Base-by-base conservation (phyloP, 495 filamentous ascomycete genomes). In the Trichoderma parareesei region DNA sequence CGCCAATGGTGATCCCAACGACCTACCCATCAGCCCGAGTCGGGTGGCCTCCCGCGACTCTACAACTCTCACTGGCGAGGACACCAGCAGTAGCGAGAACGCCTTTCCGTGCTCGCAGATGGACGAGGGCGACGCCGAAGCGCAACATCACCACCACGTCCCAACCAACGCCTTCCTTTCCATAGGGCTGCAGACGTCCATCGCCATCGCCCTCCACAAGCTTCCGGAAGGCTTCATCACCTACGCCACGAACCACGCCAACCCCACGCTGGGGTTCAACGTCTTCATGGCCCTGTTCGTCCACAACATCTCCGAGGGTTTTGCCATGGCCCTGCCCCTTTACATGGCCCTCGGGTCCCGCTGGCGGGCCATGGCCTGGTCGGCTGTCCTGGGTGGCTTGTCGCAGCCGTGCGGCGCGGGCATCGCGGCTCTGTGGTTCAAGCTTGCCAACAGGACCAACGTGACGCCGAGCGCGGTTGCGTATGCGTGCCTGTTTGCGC, bases 181-280 rank as follows among this genome's bases (percentile, higher is more conserved):
- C 57, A 93, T 98, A 64, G 92, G 93, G 14, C 82, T 97, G 5
- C 94, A 98, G 74, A 97, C 93, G 0, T 90, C 89, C 9, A 85
- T 96, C 61, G 95, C 94, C 53, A 98, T 98, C 70, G 91, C 94
- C 9, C 78, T 98, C 1, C 94, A 98, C 78, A 98, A 98, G 73
- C 87, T 97, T 20, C 94, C 95, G 4, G 94, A 98, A 76, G 94
- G 94, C 38, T 98, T 98, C 76, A 97, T 98, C 65, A 98, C 95
- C 38, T 98, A 94, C 74, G 93, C 94, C 9, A 97, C 94, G 13
- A 98, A 98, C 75, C 95, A 98, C 67, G 95, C 91, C 40, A 97
- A 89, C 70, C 92, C 94, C 0, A 78, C 79, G 1, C 86, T 98
- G 3, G 94, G 95, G 13, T 83, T 96, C 70, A 87, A 90, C 43